Evolutionary conservation across 306 rosid genomes (phyloP), one percentile per base, ranked within the genome.

Genomic region (Quercus rubra): DNA sequence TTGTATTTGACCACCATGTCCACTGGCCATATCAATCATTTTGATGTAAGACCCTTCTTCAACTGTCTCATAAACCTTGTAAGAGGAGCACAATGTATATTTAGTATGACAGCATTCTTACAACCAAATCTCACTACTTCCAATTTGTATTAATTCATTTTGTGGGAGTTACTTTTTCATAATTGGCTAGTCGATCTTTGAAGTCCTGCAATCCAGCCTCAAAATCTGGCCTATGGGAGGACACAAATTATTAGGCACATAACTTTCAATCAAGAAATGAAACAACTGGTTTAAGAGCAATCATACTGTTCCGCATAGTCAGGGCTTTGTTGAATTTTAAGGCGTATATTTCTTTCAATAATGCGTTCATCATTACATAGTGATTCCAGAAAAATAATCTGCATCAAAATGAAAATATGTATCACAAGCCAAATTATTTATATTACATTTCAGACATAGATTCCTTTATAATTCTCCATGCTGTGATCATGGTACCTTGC

Each of bases 261-360:
- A 52, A 55, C 33, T 70, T 67, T 55, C 78, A 52, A 80, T 55
- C 58, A 83, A 77, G 28, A 73, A 68, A 84, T 71, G 27, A 73
- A 72, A 71, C 55, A 74, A 77, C 54, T 58, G 83, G 74, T 79
- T 70, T 69, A 54, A 76, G 59, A 69, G 76, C 74, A 92, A 74
- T 82, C 90, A 87, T 95, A 95, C 98, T 90, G 92, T 88, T 95
- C 99, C 23, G 99, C 98, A 87, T 95, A 95, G 85, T 95, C 99
- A n/a, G 99, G 97, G 77, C 99, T 95, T 80, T 95, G 99, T 78
- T 95, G 99, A 82, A 95, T 95, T 87, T 95, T 95, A 74, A 95
- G 98, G 76, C 96, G 99, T 76, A 95, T 85, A 75, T 95, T 93
- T 83, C 97, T 90, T 86, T 95, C 98, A 67, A 95, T 93, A 82